phyloP scores from a whole-genome alignment of 768 basidiomycete genomes.

The Hygrocybe coccinea region DNA sequence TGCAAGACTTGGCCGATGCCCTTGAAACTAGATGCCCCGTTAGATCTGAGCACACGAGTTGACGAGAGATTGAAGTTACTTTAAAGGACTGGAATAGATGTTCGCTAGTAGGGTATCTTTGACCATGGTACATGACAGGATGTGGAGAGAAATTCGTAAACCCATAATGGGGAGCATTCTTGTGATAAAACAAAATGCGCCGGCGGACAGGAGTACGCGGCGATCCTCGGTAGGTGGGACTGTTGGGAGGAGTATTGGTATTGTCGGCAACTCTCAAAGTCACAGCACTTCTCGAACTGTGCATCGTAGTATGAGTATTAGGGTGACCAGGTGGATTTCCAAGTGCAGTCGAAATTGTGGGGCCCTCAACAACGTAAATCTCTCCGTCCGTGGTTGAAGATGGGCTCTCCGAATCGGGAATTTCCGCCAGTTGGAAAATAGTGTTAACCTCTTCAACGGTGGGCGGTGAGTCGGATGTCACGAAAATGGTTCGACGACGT shows the following conservation, averaged over 20 bases:
- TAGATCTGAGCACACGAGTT: neutral
- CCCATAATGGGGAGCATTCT: constrained; percentile 58
- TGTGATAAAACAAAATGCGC: constrained; percentile 58
- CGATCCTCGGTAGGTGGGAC: constrained; percentile 7
- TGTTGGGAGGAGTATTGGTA: constrained; percentile 8
- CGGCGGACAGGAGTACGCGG: constrained; percentile 17
- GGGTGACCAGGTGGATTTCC: too few relatives aligned
- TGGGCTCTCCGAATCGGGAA: constrained; percentile 20
- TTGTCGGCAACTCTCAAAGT: constrained; percentile 4
- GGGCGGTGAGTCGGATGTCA: constrained; percentile 42
- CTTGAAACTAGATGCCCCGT: constrained; percentile 45
- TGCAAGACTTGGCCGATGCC: constrained; percentile 55
- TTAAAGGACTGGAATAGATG: constrained; percentile 77
- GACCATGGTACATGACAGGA: constrained; percentile 55
- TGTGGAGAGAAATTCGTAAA: constrained; percentile 74
- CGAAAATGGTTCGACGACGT: constrained; percentile 42
- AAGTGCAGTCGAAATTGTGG: too few relatives aligned
- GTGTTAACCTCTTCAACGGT: constrained; percentile 35
- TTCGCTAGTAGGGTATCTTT: constrained; percentile 69
- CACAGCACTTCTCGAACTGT: constrained; percentile 11
- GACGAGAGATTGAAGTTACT: constrained; percentile 30
- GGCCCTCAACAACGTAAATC: neutral
- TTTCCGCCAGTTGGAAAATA: constrained; percentile 38
- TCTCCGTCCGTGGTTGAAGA: neutral
- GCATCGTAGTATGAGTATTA: constrained; percentile 20